Evolutionary conservation across 2,329 filamentous ascomycete species (phyloP).

Genomic region (Colletotrichum sp.): DNA sequence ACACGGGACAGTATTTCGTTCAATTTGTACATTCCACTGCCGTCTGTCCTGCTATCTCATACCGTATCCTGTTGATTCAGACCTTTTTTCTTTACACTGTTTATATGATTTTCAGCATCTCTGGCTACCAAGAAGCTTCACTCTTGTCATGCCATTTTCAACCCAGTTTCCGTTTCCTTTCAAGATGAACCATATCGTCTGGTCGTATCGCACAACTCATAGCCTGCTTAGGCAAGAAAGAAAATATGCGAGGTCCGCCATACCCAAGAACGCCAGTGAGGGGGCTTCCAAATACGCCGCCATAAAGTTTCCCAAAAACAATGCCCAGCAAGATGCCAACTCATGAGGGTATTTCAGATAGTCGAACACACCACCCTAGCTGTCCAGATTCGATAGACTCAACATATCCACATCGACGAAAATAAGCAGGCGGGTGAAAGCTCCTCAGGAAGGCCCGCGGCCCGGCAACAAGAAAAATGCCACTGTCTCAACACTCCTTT

Average conservation of each 20-base stretch:
- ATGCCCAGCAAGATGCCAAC: slow-evolving; percentile 17
- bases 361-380: slow-evolving; percentile 1
- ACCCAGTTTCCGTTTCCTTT: background rate
- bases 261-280: background rate
- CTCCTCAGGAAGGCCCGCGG: background rate
- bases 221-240: background rate
- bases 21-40: background rate
- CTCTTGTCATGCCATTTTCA: background rate
- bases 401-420: background rate
- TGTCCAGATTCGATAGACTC: background rate
- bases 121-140: background rate
- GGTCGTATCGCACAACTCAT: slow-evolving; percentile 3
- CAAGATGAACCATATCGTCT: background rate
- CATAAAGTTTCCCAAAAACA: background rate
- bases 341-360: slow-evolving; percentile 23
- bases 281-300: slow-evolving; percentile 3
- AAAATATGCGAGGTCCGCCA: background rate
- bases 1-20: background rate
- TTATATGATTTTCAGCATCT: background rate
- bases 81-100: background rate
- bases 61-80: background rate
- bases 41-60: background rate
- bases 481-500: background rate
- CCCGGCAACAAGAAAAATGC: background rate
- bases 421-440: background rate